Conservation (phyloP, 305 asterid genomes). For the Plantago lanceolata region DNA sequence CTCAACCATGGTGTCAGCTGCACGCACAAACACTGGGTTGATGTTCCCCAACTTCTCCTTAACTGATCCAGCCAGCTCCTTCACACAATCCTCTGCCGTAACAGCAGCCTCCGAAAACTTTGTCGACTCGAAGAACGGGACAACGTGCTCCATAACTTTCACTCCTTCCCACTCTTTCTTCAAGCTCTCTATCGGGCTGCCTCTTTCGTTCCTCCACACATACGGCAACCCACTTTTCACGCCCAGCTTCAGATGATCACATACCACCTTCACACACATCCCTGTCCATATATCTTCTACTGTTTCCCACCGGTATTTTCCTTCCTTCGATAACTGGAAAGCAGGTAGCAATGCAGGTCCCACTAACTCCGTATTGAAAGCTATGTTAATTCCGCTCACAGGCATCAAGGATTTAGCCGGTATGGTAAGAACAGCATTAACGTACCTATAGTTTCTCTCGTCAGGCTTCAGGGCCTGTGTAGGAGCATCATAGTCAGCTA, state of each 20-base stretch:
- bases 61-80: conserved; percentile 68
- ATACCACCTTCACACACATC: conserved; percentile 75
- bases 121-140: conserved; percentile 76
- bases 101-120: conserved; percentile 47
- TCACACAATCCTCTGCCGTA: conserved; percentile 70
- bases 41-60: conserved; percentile 50
- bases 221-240: conserved; percentile 86
- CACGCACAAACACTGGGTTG: conserved; percentile 54
- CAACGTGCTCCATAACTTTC: conserved; percentile 81
- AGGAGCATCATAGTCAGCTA: conserved; percentile 88
- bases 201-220: conserved; percentile 84
- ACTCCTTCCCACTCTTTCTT: conserved; percentile 98
- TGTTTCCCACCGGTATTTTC: conserved; percentile 84
- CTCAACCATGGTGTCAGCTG: conserved; percentile 69
- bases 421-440: conserved; percentile 80
- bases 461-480: conserved; percentile 79
- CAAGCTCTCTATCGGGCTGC: conserved; percentile 66
- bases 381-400: conserved; percentile 78
- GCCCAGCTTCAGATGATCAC: conserved; percentile 74
- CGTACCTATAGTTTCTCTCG: conserved; percentile 57
- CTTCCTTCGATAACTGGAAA: conserved; percentile 71
- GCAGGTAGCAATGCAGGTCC: conserved; percentile 84
- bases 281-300: conserved; percentile 89
- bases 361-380: conserved; percentile 58
- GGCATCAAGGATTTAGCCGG: conserved; percentile 67